Conservation (phyloP, 495 filamentous ascomycete species). For the Filosporella fistucella region DNA sequence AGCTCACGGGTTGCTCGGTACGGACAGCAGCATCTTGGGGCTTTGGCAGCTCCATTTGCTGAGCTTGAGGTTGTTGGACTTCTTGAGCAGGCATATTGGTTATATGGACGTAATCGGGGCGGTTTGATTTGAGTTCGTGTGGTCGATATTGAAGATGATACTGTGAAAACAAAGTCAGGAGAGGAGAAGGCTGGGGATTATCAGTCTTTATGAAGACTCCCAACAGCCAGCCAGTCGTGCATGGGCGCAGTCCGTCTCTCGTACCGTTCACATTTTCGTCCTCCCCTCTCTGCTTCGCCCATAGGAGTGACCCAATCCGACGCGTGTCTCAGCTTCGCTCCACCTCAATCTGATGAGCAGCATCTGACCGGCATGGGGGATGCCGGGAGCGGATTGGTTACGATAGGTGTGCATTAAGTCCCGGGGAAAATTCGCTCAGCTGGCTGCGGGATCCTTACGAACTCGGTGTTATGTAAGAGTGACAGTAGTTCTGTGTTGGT, state of each 20-base stretch:
- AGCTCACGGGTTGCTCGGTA: slow-evolving; percentile 20
- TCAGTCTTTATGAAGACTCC: background rate
- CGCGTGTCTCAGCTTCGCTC: slow-evolving; percentile 7
- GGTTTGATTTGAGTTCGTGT: background rate
- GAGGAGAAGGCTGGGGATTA: background rate
- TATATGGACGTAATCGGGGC: background rate
- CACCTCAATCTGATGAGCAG: background rate
- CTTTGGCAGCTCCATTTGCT: slow-evolving; percentile 21
- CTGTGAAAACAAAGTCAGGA: background rate
- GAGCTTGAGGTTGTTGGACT: slow-evolving; percentile 21
- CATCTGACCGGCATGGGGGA: slow-evolving; percentile 5
- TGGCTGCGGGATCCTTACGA: background rate
- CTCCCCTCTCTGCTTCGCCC: background rate
- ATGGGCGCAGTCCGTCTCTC: too few species aligned
- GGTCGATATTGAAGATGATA: background rate
- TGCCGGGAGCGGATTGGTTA: slow-evolving; percentile 3
- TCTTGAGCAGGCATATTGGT: slow-evolving; percentile 23
- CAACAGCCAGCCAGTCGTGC: too few species aligned
- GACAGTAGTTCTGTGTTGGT: background rate
- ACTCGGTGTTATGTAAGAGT: background rate
- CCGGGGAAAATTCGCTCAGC: background rate
- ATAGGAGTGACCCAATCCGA: slow-evolving; percentile 8
- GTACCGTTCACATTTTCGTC: background rate
- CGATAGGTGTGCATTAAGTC: background rate
- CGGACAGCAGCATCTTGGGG: background rate